Base-by-base conservation (phyloP, 1,139 yeast species). In the Scheffersomyces lignicola region DNA sequence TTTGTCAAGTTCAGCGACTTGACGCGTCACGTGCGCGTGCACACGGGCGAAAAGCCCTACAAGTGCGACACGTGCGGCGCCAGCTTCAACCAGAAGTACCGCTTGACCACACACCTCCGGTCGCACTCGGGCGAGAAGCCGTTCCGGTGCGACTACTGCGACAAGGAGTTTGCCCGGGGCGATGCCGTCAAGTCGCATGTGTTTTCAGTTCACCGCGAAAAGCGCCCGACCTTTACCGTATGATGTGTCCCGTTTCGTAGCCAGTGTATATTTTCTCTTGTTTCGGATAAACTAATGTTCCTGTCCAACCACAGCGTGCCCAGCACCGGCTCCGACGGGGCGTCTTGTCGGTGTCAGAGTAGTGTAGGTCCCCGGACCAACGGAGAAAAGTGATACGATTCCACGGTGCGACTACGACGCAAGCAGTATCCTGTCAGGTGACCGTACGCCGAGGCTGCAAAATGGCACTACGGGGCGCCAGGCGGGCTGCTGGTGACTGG, bases 71-170 rank as follows among this genome's bases (percentile, higher is more conserved):
- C 41, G 27, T 56, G 62, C 33, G 41, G 40, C 24, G 56, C 57
- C 3, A 43, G 53, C 15, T 56, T 56, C 36, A 50, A 46, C 31
- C 62, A 56, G 37, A 46, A 52, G 37, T 56, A 56, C 41, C 38
- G 62, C 18, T 44, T 56, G 25, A 56, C 60, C 8, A 56, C 62
- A 15, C 62, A 56, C 38, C 33, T 42, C 37, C 44, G 62, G 32
- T 44, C 46, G 25, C 62, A 56, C 39, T 49, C 60, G 13, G 61
- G 62, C 3, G 62, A 56, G 35, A 56, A 56, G 38, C 62, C 62
- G 17, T 55, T 55, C 33, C 33, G 26, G 24, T 56, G 62, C 36
- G 41, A 42, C 16, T 51, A 52, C 40, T 56, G 61, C 34, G 53
- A 46, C 8, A 54, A 53, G 35, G 33, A 42, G 8, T 56, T 56